These are phyloP conservation scores for Lagerstroemia speciosa DNA, from an alignment of 345 rosid species.

Conservation along the genomic window DNA sequence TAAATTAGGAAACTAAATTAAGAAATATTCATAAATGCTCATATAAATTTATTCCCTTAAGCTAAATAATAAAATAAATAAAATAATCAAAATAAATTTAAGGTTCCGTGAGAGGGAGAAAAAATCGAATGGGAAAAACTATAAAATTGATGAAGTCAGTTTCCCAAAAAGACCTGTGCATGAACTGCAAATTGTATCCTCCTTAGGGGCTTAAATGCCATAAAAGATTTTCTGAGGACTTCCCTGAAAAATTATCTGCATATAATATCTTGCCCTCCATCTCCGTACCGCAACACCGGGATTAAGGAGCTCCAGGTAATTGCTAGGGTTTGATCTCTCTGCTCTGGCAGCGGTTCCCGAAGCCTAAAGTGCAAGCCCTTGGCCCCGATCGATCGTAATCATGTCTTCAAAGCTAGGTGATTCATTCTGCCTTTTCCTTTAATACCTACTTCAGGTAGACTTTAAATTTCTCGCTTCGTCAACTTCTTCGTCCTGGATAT, in stretches of 20 bases:
- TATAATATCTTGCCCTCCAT: background rate
- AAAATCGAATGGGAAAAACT: too few species aligned
- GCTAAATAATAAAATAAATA: too few species aligned
- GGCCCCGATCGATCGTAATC: conserved; percentile 1
- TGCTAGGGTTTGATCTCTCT: conserved; percentile 1
- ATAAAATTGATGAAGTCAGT: too few species aligned
- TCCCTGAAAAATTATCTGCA: background rate
- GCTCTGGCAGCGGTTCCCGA: background rate
- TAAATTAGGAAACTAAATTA: too few species aligned
- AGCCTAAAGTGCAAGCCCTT: background rate
- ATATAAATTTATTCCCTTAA: too few species aligned
- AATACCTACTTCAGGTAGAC: too few species aligned
- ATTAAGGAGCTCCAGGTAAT: background rate
- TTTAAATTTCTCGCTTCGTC: background rate
- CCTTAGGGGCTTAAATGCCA: background rate
- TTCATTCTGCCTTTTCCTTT: too few species aligned
- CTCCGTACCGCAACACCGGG: background rate
- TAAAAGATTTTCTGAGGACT: background rate
- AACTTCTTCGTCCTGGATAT: background rate
- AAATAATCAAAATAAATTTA: too few species aligned
- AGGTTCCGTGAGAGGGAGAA: too few species aligned
- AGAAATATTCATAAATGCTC: too few species aligned
- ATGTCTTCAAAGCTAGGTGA: conserved; percentile 23
- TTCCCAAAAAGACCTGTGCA: too few species aligned
- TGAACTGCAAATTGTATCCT: too few species aligned